Conservation (phyloP, 257 asterid species). For the Jaltomata sinuosa region DNA sequence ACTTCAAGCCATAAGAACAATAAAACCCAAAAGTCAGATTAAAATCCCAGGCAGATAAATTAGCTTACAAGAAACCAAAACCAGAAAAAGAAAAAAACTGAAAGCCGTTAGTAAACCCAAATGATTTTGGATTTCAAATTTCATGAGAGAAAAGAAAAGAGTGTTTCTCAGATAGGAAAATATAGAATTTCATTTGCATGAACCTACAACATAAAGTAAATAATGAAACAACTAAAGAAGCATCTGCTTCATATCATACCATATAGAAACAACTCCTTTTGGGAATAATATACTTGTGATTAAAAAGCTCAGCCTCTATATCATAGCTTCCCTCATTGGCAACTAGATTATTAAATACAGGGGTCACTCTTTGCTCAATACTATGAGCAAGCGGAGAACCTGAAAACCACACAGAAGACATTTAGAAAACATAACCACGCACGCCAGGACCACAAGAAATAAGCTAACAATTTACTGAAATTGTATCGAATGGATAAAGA, state of each 20-base stretch:
- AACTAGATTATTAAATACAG: slow-evolving; percentile 48
- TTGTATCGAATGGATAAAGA: not conserved
- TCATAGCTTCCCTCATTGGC: slow-evolving; percentile 41
- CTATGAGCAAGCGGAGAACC: slow-evolving; percentile 18
- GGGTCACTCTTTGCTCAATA: slow-evolving; percentile 21
- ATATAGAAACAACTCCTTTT: slow-evolving; percentile 60
- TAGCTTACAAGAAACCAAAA: not conserved
- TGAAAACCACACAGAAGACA: slow-evolving; percentile 15
- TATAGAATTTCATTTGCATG: not conserved
- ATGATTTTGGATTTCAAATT: not conserved
- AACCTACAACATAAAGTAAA: not conserved
- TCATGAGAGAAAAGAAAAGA: not conserved
- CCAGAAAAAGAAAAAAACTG: not conserved
- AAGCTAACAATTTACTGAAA: not conserved
- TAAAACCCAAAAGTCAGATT: not conserved
- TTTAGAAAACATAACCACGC: not conserved
- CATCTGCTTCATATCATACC: slow-evolving; percentile 26
- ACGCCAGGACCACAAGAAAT: not conserved
- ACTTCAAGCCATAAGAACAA: slow-evolving; percentile 42
- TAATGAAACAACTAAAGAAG: not conserved
- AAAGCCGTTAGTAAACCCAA: not conserved
- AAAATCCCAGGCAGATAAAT: slow-evolving; percentile 5
- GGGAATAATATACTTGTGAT: slow-evolving; percentile 55
- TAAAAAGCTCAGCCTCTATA: slow-evolving; percentile 52
- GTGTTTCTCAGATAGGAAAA: not conserved